Evolutionary conservation across 2,329 filamentous ascomycete species (phyloP).

Genomic region (Pleomassaria siparia): DNA sequence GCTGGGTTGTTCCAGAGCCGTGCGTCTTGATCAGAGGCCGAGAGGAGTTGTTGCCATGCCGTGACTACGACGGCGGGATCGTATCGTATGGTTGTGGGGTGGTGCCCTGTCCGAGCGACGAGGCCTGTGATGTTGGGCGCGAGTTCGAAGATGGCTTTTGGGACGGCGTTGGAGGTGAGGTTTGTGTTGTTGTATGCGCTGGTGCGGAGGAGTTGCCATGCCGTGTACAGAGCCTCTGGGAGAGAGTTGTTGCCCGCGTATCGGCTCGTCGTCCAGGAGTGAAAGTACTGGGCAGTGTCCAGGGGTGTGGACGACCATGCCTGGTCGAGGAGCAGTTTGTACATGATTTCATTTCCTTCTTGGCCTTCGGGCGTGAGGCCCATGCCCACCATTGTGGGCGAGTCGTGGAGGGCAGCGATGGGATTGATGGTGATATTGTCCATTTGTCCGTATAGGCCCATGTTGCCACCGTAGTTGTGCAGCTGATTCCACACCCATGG

Average conservation of each 20-base stretch:
- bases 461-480: slow-evolving; percentile 54
- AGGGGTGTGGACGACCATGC: slow-evolving; percentile 51
- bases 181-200: slow-evolving; percentile 55
- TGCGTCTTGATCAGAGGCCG: slow-evolving; percentile 34
- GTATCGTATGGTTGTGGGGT: slow-evolving; percentile 48
- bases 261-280: slow-evolving; percentile 48
- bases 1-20: slow-evolving; percentile 46
- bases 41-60: slow-evolving; percentile 46
- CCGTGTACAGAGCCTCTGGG: slow-evolving; percentile 40
- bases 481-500: slow-evolving; percentile 59
- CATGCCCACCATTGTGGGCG: slow-evolving; percentile 50
- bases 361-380: slow-evolving; percentile 54
- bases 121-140: slow-evolving; percentile 48
- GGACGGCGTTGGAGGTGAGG: slow-evolving; percentile 44
- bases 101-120: slow-evolving; percentile 44
- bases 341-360: slow-evolving; percentile 57
- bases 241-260: slow-evolving; percentile 35
- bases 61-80: slow-evolving; percentile 40
- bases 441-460: slow-evolving; percentile 55
- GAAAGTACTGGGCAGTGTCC: slow-evolving; percentile 50
- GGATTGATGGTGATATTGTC: slow-evolving; percentile 52
- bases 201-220: slow-evolving; percentile 51
- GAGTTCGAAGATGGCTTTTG: slow-evolving; percentile 52
- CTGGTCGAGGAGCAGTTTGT: slow-evolving; percentile 54
- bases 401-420: slow-evolving; percentile 47